These are phyloP conservation scores for Pachyrhizus erosus DNA, from an alignment of 306 rosid genomes.

Conservation along the genomic window DNA sequence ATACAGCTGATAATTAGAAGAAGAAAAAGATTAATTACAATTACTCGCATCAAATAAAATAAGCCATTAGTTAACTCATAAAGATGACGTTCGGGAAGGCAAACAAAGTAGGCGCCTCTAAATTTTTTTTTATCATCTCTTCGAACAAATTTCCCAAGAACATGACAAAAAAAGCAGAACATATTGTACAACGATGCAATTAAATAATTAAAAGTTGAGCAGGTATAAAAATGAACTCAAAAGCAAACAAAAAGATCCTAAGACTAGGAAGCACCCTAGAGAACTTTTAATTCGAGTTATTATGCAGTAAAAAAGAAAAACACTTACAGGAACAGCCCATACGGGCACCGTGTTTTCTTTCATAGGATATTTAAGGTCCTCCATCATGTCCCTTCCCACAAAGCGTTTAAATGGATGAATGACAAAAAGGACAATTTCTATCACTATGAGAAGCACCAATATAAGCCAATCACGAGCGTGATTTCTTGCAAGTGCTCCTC, in stretches of 20 bases:
- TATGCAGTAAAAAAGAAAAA: background rate
- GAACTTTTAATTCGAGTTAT: background rate
- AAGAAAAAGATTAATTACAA: conserved; percentile 20
- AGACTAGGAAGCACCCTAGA: conserved; percentile 28
- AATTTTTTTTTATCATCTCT: background rate
- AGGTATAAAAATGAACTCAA: background rate
- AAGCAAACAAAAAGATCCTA: background rate
- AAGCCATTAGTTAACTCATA: background rate
- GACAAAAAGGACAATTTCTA: conserved; percentile 56
- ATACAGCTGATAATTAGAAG: conserved; percentile 63
- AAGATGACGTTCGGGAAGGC: background rate
- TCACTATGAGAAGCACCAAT: conserved; percentile 63
- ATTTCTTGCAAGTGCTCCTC: conserved; percentile 72
- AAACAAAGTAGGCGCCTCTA: background rate
- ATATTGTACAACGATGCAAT: background rate
- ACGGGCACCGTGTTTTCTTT: conserved; percentile 82
- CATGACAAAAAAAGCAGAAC: background rate
- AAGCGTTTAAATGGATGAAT: conserved; percentile 86
- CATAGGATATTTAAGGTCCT: conserved; percentile 84
- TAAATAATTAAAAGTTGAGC: background rate
- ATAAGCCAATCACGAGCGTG: conserved; percentile 86
- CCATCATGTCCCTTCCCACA: conserved; percentile 94
- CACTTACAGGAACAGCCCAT: conserved; percentile 93
- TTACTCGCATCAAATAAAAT: conserved; percentile 11
- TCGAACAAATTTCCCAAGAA: conserved; percentile 5